phyloP scores from a whole-genome alignment of 2,329 filamentous ascomycete genomes.

The Colletotrichum sp. region DNA sequence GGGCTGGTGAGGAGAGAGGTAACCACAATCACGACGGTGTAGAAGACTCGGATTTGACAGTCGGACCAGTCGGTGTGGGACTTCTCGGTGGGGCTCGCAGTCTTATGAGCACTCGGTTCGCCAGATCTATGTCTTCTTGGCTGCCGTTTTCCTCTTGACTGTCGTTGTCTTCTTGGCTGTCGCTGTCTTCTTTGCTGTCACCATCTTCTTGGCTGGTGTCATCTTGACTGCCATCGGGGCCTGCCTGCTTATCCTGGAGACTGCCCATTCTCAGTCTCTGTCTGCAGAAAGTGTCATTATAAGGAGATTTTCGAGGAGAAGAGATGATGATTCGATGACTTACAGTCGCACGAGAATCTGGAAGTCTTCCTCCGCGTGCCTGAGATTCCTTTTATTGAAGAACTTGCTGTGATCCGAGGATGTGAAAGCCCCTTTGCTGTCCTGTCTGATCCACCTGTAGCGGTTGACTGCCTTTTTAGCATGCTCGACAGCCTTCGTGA shows the following conservation, averaged over 20 bases:
- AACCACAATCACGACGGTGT: background rate
- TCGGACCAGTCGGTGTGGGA: background rate
- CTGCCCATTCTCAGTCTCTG: fast-evolving
- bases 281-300: background rate
- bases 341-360: background rate
- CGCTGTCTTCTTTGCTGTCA: background rate
- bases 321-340: background rate
- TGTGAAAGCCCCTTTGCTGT: background rate
- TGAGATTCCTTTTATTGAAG: background rate
- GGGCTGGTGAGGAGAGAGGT: background rate
- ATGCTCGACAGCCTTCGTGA: background rate
- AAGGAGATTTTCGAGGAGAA: background rate
- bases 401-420: background rate
- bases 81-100: background rate
- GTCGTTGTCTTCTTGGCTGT: background rate
- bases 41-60: background rate
- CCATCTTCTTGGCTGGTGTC: background rate
- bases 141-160: background rate
- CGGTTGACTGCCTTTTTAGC: background rate
- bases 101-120: background rate
- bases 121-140: background rate
- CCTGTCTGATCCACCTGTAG: background rate
- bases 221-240: background rate
- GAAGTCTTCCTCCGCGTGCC: background rate
- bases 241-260: background rate